Base-by-base conservation (phyloP, 2,329 filamentous ascomycete genomes). In the Aspergillus flavus region DNA sequence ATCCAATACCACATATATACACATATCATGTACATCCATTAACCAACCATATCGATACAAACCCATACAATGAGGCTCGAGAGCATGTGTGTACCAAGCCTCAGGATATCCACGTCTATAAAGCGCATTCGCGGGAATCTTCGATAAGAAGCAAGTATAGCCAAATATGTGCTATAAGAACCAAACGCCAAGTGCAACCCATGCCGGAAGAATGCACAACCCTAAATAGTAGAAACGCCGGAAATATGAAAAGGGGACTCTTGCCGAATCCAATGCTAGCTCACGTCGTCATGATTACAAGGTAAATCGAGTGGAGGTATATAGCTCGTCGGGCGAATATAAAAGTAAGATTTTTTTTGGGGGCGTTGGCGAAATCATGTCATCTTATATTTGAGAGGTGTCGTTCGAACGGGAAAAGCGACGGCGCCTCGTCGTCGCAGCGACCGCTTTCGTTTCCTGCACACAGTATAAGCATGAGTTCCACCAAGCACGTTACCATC, bases 211-310 rank as follows among this genome's bases (percentile, higher is more conserved):
- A 58, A 59, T 43, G 58, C 48, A 21, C 54, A 19, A 32, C 2
- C 32, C 32, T 6, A 58, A 57, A 45, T 32, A 48, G 58, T 41
- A 43, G 32, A 52, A 65, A 64, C 61, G 58, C 56, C 60, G 14
- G 34, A 53, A 60, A 61, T 59, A 65, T 66, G 57, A 58, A 66
- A 58, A 28, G n/a, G 45, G 23, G 45, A 59, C 45, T 58, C 34
- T 41, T 30, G 56, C 50, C 61, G 46, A 50, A 41, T 59, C 23
- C 16, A 55, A 43, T 48, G 55, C 62, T 52, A 34, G 46, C 12
- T 34, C 59, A 59, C 28, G 61, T 59, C 57, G 30, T 62, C 46
- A 62, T 43, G 55, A 61, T 64, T 57, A 59, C 61, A 55, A 48
- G 23, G 39, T 54, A 53, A 26, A 39, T 54, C 43, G 52, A 41